Base-by-base conservation (phyloP, 1,139 yeast species). In the Pichia sp. region DNA sequence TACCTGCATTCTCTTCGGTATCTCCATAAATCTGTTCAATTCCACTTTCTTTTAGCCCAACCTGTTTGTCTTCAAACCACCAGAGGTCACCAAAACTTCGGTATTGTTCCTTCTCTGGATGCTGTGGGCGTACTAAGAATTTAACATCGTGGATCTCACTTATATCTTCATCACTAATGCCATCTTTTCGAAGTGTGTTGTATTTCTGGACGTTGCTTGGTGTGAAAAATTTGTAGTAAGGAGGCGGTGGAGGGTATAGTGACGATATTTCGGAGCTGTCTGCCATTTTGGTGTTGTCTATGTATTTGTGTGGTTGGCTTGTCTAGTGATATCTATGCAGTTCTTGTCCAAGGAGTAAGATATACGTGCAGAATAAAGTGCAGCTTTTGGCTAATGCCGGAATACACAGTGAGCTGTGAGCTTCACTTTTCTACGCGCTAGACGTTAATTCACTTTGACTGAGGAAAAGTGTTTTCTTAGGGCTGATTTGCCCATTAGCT, bases 191-290 rank as follows among this genome's bases (percentile, higher is more conserved):
- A 18, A 60, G 42, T 34, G 51, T 45, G 10, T 49, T 50, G 17
- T 57, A 58, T 40, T 51, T 50, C 8, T 39, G 41, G 15, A 63
- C 58, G 44, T 66, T 66, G 34, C 58, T 65, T 15, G 61, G 53
- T 7, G 80, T 77, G 61, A 78, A 79, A 58, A 67, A 76, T 54
- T 71, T 71, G 52, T 70, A 69, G 58, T 72, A 79, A 10, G 78
- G 77, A 8, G 84, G 84, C 2, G 84, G 84, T 7, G 83, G 82
- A 4, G 84, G 83, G 53, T 79, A 79, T 46, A 79, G 65, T 20
- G 83, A 72, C 17, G 81, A 70, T 15, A 47, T 42, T 7, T 50
- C 50, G 2, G 43, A 21, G 20, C 38, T 39, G 4, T 37, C 45
- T 12, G 42, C 31, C 46, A 44, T 44, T 14, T 6, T 32, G 18